Conservation (phyloP, 495 filamentous ascomycete genomes). For the Staphylotrichum longicolle region DNA sequence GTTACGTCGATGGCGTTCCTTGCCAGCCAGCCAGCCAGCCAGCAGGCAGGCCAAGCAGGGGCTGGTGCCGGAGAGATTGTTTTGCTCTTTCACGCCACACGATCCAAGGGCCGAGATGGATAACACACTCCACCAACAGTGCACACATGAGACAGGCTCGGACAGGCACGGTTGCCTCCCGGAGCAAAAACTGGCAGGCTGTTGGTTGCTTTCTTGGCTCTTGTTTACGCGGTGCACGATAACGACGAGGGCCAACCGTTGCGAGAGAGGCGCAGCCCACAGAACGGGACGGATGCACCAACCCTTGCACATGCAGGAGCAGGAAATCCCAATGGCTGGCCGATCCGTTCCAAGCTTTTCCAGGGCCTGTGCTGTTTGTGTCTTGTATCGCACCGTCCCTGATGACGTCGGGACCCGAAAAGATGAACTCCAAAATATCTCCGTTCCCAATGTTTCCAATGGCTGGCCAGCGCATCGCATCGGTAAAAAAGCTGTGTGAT, state of each 20-base stretch:
- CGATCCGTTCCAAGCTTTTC: no score
- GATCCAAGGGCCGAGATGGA: no score
- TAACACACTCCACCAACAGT: background rate
- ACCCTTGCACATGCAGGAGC: no score
- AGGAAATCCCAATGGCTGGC: no score
- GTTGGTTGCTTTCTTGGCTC: background rate
- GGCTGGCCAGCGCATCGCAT: background rate
- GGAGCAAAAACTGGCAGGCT: background rate
- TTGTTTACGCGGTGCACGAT: background rate
- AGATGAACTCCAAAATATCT: no score
- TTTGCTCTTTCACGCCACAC: background rate
- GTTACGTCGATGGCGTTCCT: constrained; percentile 22
- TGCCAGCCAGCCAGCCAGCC: constrained; percentile 1
- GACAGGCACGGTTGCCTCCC: no score
- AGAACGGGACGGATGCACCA: no score
- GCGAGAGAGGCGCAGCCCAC: background rate
- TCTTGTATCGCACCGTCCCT: no score
- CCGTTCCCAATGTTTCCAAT: background rate
- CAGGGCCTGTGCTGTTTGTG: no score
- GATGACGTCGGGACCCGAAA: no score
- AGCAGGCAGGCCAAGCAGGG: no score
- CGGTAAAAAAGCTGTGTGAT: background rate
- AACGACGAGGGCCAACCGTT: background rate
- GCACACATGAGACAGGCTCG: background rate
- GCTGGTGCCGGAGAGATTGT: constrained; percentile 6